phyloP scores from a whole-genome alignment of 2,329 filamentous ascomycete genomes.

The Moelleriella libera region DNA sequence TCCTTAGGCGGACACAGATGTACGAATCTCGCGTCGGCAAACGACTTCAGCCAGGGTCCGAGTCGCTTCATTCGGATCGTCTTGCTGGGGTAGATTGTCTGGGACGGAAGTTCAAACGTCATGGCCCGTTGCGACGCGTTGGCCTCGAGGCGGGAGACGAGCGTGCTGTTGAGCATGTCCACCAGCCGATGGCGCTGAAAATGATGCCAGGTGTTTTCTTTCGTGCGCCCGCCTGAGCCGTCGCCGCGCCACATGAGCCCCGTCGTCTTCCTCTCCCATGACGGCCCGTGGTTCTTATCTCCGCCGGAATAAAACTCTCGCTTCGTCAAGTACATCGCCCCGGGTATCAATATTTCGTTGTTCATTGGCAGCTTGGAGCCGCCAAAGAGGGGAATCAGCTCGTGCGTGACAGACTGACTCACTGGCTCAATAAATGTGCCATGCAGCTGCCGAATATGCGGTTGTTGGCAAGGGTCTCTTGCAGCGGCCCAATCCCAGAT shows the following conservation, averaged over 20 bases:
- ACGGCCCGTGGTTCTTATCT: slow-evolving; percentile 18
- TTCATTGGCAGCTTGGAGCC: slow-evolving; percentile 30
- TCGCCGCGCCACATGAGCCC: slow-evolving; percentile 44
- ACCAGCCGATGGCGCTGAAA: slow-evolving; percentile 36
- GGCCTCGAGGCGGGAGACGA: slow-evolving; percentile 15
- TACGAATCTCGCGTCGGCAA: neutral
- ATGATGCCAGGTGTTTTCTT: slow-evolving; percentile 19
- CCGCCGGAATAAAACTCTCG: slow-evolving; percentile 25
- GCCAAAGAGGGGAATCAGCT: slow-evolving; percentile 29
- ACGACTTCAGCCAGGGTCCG: neutral
- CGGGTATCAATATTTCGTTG: slow-evolving; percentile 36
- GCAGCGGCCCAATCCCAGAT: slow-evolving; percentile 13
- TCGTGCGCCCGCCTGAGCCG: slow-evolving; percentile 32
- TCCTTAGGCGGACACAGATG: slow-evolving; percentile 11
- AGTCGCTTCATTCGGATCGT: slow-evolving; percentile 12
- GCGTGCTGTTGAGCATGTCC: slow-evolving; percentile 6
- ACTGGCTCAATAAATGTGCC: slow-evolving; percentile 29
- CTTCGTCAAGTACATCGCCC: slow-evolving; percentile 30
- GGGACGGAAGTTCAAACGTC: slow-evolving; percentile 25
- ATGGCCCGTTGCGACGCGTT: slow-evolving; percentile 10
- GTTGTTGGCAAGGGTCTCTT: slow-evolving; percentile 28
- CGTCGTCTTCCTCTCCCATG: slow-evolving; percentile 34
- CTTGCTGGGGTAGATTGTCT: slow-evolving; percentile 13
- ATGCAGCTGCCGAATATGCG: slow-evolving; percentile 26
- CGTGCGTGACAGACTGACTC: slow-evolving; percentile 24